Evolutionary conservation across 495 filamentous ascomycete genomes (phyloP).

Genomic region (Mycothermus thermophilus): DNA sequence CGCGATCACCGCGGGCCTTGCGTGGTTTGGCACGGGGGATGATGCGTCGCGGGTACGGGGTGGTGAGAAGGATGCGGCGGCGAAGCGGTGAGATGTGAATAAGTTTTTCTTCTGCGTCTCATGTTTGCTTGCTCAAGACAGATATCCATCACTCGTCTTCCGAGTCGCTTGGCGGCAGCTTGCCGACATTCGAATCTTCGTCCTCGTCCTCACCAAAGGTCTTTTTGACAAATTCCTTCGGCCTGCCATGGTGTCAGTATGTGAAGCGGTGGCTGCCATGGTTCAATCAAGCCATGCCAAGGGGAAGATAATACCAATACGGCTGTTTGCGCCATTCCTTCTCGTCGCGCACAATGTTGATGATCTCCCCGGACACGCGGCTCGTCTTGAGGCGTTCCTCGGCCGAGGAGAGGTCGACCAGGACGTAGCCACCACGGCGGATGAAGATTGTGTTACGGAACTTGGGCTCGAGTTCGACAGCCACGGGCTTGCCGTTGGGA

Average conservation of each 20-base stretch:
- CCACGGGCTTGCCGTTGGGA: conserved; percentile 38
- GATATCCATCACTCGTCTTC: conserved; percentile 32
- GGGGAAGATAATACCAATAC: conserved; percentile 86
- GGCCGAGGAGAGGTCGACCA: conserved; percentile 54
- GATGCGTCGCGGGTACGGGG: conserved; percentile 18
- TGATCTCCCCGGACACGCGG: conserved; percentile 75
- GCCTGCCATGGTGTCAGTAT: too few species aligned
- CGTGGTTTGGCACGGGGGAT: conserved; percentile 46
- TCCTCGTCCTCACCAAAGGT: conserved; percentile 48
- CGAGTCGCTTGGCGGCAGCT: conserved; percentile 65
- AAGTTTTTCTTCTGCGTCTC: not conserved
- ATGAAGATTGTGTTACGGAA: conserved; percentile 91
- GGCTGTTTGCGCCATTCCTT: conserved; percentile 76
- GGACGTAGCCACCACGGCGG: conserved; percentile 69
- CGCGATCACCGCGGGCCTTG: conserved; percentile 45
- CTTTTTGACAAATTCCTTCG: conserved; percentile 60
- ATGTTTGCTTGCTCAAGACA: too few species aligned
- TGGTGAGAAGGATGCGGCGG: conserved; percentile 12
- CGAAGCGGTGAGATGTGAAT: conserved; percentile 7
- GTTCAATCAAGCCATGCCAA: too few species aligned
- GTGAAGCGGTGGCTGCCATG: too few species aligned
- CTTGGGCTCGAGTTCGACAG: conserved; percentile 64
- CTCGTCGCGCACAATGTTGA: conserved; percentile 86
- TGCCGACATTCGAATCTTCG: conserved; percentile 64
- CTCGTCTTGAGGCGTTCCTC: conserved; percentile 56